phyloP scores from a whole-genome alignment of 306 rosid species.

The Rubus parviflorus region DNA sequence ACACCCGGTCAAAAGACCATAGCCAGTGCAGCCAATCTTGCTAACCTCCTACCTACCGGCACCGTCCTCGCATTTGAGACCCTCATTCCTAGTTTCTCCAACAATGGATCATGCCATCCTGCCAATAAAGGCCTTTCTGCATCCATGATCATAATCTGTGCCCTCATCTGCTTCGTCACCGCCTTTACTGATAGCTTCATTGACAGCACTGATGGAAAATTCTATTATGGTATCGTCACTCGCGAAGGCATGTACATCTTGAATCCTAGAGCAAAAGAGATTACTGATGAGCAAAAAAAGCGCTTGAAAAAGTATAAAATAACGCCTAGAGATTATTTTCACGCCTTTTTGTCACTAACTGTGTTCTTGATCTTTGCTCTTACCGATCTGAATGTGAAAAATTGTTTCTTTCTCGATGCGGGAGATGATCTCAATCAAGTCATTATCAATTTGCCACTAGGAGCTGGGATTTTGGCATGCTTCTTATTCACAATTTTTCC shows the following conservation, averaged over 20 bases:
- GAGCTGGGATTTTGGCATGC: slow-evolving; percentile 37
- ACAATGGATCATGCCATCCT: slow-evolving; percentile 39
- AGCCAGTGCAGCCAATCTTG: slow-evolving; percentile 39
- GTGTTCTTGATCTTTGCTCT: slow-evolving; percentile 53
- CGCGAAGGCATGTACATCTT: slow-evolving; percentile 26
- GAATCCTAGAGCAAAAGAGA: neutral
- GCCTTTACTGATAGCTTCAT: slow-evolving; percentile 39
- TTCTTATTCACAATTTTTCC: slow-evolving; percentile 45
- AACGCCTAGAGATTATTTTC: slow-evolving; percentile 29
- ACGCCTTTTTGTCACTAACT: slow-evolving; percentile 31
- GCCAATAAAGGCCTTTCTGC: slow-evolving; percentile 33
- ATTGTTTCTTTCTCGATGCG: slow-evolving; percentile 34
- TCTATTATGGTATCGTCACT: slow-evolving; percentile 33
- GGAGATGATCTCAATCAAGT: slow-evolving; percentile 9
- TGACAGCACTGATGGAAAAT: neutral
- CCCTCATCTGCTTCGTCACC: slow-evolving; percentile 33
- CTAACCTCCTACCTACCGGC: slow-evolving; percentile 44
- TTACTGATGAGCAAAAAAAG: neutral
- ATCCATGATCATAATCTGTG: slow-evolving; percentile 10
- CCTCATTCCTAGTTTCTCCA: slow-evolving; percentile 42
- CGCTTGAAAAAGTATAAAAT: slow-evolving; percentile 14
- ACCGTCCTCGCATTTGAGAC: slow-evolving; percentile 39
- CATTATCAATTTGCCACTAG: slow-evolving; percentile 37
- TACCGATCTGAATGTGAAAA: slow-evolving; percentile 36
- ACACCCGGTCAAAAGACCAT: slow-evolving; percentile 14